Conservation (phyloP, 2,329 filamentous ascomycete genomes). For the Diaporthe caulivora region DNA sequence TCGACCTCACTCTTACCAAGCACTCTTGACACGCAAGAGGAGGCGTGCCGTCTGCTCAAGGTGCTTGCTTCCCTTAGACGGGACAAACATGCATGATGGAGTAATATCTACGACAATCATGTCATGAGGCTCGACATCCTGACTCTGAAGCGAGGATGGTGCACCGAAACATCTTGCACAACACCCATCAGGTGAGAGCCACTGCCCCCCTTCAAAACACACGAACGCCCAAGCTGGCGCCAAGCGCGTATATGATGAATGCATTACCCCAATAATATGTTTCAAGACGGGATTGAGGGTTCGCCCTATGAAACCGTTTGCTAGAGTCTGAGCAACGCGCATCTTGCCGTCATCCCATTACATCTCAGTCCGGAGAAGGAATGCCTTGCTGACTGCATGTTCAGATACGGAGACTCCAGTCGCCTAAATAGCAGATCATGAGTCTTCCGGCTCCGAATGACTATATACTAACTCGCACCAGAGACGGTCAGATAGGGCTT, state of each 20-base stretch:
- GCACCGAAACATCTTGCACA: not conserved
- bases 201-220: not conserved
- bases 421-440: not conserved
- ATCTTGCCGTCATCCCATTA: not conserved
- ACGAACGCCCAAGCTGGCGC: not conserved
- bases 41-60: not conserved
- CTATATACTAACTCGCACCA: not conserved
- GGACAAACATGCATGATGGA: not conserved
- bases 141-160: not conserved
- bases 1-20: not conserved
- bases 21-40: not conserved
- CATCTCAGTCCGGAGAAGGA: not conserved
- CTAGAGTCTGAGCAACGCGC: slow-evolving; percentile 35
- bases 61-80: too few species aligned
- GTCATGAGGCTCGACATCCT: too few species aligned
- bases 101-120: not conserved
- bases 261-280: slow-evolving; percentile 47
- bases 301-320: slow-evolving; percentile 49
- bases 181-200: not conserved
- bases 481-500: not conserved
- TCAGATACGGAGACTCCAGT: not conserved
- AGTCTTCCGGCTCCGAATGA: not conserved
- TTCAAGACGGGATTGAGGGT: slow-evolving; percentile 55
- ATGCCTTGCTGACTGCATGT: slow-evolving; percentile 4
- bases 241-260: slow-evolving; percentile 41